phyloP scores from a whole-genome alignment of 805 yeast genomes.

The Kodamaea neixiangensis region DNA sequence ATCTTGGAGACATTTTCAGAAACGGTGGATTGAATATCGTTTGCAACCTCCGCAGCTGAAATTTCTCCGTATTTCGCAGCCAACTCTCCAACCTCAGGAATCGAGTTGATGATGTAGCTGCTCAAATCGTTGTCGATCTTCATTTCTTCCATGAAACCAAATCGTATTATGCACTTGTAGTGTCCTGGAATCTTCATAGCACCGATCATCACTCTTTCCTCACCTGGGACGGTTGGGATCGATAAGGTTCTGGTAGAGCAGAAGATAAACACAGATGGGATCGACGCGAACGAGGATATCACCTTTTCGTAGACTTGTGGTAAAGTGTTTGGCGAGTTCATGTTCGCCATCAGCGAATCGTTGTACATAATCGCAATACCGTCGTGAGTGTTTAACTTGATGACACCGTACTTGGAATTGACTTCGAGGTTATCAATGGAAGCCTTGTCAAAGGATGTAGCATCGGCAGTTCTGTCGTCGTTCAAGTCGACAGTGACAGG shows the following conservation, averaged over 20 bases:
- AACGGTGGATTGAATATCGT: background rate
- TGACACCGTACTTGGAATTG: constrained; percentile 21
- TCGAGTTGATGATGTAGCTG: constrained; percentile 20
- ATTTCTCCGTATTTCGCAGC: constrained; percentile 10
- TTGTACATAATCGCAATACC: constrained; percentile 48
- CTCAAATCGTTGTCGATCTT: constrained; percentile 21
- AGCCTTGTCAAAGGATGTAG: constrained; percentile 1
- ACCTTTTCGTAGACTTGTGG: constrained; percentile 43
- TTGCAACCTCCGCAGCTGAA: background rate
- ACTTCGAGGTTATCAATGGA: constrained; percentile 3
- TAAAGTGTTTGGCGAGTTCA: constrained; percentile 46
- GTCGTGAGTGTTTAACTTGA: constrained; percentile 23
- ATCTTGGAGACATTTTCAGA: constrained; percentile 9
- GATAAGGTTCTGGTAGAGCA: constrained; percentile 44
- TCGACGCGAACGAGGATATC: constrained; percentile 41
- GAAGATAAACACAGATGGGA: constrained; percentile 48
- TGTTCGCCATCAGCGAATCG: constrained; percentile 34
- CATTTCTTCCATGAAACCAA: constrained; percentile 51
- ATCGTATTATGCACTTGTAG: constrained; percentile 49
- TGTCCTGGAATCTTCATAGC: constrained; percentile 46
- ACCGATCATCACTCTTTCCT: constrained; percentile 43
- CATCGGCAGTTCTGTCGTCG: background rate
- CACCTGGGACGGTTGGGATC: constrained; percentile 41
- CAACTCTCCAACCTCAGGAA: constrained; percentile 20
- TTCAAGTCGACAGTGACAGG: constrained; percentile 22